Percentiles rank a stretch among this genome's conserved stretches.
Conservation (phyloP, 2,329 filamentous ascomycete genomes). For the Onygenales sp. region DNA sequence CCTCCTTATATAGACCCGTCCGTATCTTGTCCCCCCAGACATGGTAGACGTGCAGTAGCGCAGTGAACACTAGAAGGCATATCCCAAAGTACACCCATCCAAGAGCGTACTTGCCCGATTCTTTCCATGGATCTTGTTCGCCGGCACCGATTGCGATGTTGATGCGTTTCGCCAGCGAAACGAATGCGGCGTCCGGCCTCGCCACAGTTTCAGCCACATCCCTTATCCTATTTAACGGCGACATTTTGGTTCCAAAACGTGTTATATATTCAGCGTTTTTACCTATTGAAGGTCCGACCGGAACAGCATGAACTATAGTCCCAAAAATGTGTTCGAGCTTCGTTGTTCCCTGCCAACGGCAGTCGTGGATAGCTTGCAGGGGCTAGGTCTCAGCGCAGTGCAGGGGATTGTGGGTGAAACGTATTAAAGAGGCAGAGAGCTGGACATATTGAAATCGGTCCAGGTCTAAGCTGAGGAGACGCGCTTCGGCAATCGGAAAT, state of each 20-base stretch:
- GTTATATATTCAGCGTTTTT: neutral
- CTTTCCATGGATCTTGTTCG: slow-evolving; percentile 63
- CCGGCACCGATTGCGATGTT: slow-evolving; percentile 49
- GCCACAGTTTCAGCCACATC: neutral
- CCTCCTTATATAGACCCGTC: slow-evolving; percentile 78
- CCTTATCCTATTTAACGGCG: neutral
- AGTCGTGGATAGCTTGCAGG: too few species aligned
- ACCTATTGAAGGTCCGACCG: neutral
- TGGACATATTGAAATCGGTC: too few species aligned
- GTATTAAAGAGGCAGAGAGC: too few species aligned
- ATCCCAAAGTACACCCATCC: slow-evolving; percentile 85
- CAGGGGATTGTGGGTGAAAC: too few species aligned
- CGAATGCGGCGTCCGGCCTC: neutral
- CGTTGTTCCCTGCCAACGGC: too few species aligned
- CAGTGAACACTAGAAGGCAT: slow-evolving; percentile 57
- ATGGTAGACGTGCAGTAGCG: slow-evolving; percentile 69
- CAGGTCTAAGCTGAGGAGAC: too few species aligned
- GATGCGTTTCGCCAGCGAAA: slow-evolving; percentile 39
- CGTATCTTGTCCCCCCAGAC: slow-evolving; percentile 90
- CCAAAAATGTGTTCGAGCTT: too few species aligned
- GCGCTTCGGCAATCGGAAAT: too few species aligned
- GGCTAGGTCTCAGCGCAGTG: too few species aligned
- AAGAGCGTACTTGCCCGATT: slow-evolving; percentile 75
- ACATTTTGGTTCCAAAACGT: neutral
- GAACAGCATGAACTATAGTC: neutral